Conservation (phyloP, 2,329 filamentous ascomycete genomes). For the Fusarium nurragi region DNA sequence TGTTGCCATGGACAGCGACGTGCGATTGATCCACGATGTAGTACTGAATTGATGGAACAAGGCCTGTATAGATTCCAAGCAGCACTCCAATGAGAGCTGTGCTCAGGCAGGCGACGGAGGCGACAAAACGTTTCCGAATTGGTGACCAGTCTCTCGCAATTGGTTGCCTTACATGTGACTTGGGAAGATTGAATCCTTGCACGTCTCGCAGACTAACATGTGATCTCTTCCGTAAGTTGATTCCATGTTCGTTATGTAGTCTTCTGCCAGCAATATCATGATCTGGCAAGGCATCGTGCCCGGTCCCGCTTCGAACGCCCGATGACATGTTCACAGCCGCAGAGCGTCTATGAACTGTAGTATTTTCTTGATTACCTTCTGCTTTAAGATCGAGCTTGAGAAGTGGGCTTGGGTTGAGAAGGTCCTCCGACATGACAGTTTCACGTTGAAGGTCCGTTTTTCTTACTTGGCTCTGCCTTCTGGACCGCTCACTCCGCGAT, state of each 20-base stretch:
- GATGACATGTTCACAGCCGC: constrained; percentile 4
- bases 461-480: constrained; percentile 26
- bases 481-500: constrained; percentile 13
- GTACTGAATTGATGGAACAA: constrained; percentile 83
- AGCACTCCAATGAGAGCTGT: constrained; percentile 76
- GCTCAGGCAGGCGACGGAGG: constrained; percentile 75
- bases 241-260: constrained; percentile 46
- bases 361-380: not conserved
- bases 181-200: constrained; percentile 61
- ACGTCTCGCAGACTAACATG: constrained; percentile 64
- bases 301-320: constrained; percentile 23
- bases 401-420: not conserved
- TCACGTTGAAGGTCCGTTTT: not conserved
- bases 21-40: constrained; percentile 76
- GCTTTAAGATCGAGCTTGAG: not conserved
- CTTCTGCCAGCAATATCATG: constrained; percentile 40
- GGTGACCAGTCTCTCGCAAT: constrained; percentile 78
- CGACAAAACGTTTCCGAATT: constrained; percentile 73
- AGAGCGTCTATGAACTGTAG: not conserved
- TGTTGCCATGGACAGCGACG: constrained; percentile 76
- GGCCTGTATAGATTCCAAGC: constrained; percentile 79
- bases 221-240: constrained; percentile 60
- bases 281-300: constrained; percentile 41
- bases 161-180: constrained; percentile 67
- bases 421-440: not conserved